Base-by-base conservation (phyloP, 1,284 basidiomycete species). In the Leccinum fallax region DNA sequence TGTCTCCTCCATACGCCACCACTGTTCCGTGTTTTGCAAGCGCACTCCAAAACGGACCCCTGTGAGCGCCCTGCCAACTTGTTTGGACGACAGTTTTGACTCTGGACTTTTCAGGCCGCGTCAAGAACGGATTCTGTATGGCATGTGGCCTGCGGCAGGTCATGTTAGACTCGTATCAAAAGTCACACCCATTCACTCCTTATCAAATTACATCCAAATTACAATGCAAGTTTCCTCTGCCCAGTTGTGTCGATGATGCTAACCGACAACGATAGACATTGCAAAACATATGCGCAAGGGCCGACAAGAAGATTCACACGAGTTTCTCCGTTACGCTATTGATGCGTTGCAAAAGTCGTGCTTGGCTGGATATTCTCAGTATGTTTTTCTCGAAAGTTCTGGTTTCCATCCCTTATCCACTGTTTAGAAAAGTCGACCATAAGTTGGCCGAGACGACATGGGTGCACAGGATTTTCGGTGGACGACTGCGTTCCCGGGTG, bases 291-390 rank as follows among this genome's bases (percentile, higher is more conserved):
- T 99, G 83, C 87, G 90, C 56, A 85, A 81, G 74, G 94, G 94
- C n/a, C 81, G 95, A 65, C 97, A 99, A 77, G 97, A 99, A 75
- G 97, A 99, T 75, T 90, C 97, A 4, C 97, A 99, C 76, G 97
- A 99, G 77, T 99, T 99, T 72, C 85, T 99, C 58, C 89, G 97
- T 32, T 97, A 98, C 76, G 88, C 93, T 26, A 88, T 98, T 40
- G 97, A 99, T 71, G 91, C 91, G 28, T 77, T 98, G 59, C 96
- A 98, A 76, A 93, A 90, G 71, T 87, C 91, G 9, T 94, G 92
- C 73, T 80, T 97, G 58, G 84, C 85, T 52, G 90, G 88, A 24
- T 77, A 85, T 57, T 81, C 90, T 61, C 85, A 88, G 91, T 94
- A 73, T 69, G 86, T 81, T 58, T 65, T 56, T 53, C 58, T 26